Evolutionary conservation across 2,329 filamentous ascomycete species (phyloP).

Genomic region (Trichoderma sp.): DNA sequence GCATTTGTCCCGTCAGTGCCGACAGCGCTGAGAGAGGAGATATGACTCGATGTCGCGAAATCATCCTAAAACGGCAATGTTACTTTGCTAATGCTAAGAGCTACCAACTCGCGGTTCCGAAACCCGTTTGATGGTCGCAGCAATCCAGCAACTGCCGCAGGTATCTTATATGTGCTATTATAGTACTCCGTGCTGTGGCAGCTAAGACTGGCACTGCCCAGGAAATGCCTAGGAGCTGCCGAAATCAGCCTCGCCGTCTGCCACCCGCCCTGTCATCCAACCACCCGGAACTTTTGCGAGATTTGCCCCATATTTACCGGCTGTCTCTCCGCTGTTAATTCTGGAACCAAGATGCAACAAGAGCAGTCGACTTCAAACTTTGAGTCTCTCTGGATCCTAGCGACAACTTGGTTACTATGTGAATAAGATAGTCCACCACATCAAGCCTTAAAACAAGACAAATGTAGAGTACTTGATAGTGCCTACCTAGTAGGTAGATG

Average conservation of each 20-base stretch:
- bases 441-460: no score
- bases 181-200: background rate
- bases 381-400: background rate
- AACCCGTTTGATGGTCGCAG: background rate
- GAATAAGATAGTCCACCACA: background rate
- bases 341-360: background rate
- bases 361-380: background rate
- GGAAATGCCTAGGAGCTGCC: background rate
- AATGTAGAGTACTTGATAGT: background rate
- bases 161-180: background rate
- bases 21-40: background rate
- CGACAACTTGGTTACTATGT: background rate
- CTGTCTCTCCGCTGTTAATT: background rate
- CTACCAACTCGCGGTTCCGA: background rate
- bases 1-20: background rate
- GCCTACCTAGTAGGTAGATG: no score
- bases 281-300: background rate
- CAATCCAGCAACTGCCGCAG: background rate
- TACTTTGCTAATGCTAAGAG: background rate
- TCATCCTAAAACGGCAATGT: background rate
- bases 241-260: background rate
- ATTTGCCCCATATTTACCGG: slow-evolving; percentile 8
- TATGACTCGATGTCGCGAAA: background rate
- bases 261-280: background rate
- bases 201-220: background rate